phyloP scores from a whole-genome alignment of 2,329 filamentous ascomycete genomes.

The Dactylonectria estremocensis region DNA sequence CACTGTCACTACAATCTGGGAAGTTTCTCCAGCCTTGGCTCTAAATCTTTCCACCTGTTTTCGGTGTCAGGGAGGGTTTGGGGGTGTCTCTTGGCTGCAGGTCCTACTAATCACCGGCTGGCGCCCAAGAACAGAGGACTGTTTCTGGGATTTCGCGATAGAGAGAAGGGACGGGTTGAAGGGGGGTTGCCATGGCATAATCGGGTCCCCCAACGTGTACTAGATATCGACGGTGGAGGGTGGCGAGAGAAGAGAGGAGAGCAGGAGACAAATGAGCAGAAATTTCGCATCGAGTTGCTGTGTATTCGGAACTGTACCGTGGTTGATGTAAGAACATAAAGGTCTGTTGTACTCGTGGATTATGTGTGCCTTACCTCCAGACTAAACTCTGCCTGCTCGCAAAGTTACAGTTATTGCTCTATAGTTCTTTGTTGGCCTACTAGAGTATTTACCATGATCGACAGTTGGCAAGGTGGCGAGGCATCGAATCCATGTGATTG shows the following conservation, averaged over 20 bases:
- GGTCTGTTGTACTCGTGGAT: too few relatives aligned
- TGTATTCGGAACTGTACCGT: not conserved
- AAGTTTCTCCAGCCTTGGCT: slow-evolving; percentile 24
- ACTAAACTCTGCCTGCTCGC: too few relatives aligned
- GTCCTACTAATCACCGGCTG: slow-evolving; percentile 40
- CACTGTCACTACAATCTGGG: slow-evolving; percentile 34
- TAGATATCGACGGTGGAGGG: slow-evolving; percentile 41
- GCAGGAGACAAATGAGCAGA: slow-evolving; percentile 30
- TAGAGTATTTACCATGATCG: too few relatives aligned
- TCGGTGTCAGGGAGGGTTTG: slow-evolving; percentile 11
- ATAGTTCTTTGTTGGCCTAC: too few relatives aligned
- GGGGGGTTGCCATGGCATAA: slow-evolving; percentile 30
- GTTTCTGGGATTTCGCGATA: slow-evolving; percentile 37
- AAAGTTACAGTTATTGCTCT: too few relatives aligned
- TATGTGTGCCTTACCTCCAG: too few relatives aligned
- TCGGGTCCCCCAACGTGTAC: slow-evolving; percentile 43
- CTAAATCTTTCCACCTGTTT: slow-evolving; percentile 29
- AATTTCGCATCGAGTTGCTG: slow-evolving; percentile 28
- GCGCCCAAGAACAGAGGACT: slow-evolving; percentile 32
- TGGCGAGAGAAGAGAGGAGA: slow-evolving; percentile 2
- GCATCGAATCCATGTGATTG: too few relatives aligned
- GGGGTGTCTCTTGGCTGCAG: slow-evolving; percentile 36
- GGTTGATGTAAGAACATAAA: not conserved
- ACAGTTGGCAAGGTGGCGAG: too few relatives aligned
- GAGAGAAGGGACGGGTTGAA: slow-evolving; percentile 27